Base-by-base conservation (phyloP, 2,329 filamentous ascomycete genomes). In the Cercospora brassicicola region DNA sequence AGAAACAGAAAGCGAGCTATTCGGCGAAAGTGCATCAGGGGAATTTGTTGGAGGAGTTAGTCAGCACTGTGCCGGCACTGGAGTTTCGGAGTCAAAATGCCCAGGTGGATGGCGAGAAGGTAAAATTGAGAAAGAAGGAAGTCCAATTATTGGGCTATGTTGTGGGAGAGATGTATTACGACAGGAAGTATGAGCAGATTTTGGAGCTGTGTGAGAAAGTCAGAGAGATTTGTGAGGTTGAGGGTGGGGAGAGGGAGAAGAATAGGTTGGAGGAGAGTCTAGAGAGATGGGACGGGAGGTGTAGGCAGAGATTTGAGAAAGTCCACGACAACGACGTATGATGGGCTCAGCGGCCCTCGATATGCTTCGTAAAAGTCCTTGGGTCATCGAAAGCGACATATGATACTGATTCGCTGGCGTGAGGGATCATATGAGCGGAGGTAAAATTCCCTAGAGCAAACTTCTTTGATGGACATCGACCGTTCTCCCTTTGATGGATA, bases 151-250 rank as follows among this genome's bases (percentile, higher is more conserved):
- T 87, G 53, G 78, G 80, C 33, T 84, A 84, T 7, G 88, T 89
- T 62, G 77, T 89, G 30, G 81, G 84, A 9, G 84, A 89, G 59
- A 87, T 90, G 81, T 84, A 84, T 39, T 82, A 85, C 69, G 84
- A 87, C 72, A 84, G 84, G 75, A 83, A 85, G 71, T 89, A 88
- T 71, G 84, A 86, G 73, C 79, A 82, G 65, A 67, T 77, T 3
- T 33, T 74, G 8, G 66, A 66, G 36, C 51, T 79, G 2, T 75
- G 76, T 62, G 64, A 62, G 23, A 65, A 71, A 62, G 73, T 77
- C 3, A 62, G 62, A 65, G 26, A 20, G 57, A 10, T 76, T 30
- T 18, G 73, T 70, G 68, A 62, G 28, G 64, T 75, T 15, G 74
- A 76, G 39, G 64, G 69, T 45, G 61, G 70, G 67, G 65, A 76